A percentile compares a stretch with the other conserved stretches of the same genome.
Conservation (phyloP, 805 yeast genomes). For the Spathaspora arborariae region DNA sequence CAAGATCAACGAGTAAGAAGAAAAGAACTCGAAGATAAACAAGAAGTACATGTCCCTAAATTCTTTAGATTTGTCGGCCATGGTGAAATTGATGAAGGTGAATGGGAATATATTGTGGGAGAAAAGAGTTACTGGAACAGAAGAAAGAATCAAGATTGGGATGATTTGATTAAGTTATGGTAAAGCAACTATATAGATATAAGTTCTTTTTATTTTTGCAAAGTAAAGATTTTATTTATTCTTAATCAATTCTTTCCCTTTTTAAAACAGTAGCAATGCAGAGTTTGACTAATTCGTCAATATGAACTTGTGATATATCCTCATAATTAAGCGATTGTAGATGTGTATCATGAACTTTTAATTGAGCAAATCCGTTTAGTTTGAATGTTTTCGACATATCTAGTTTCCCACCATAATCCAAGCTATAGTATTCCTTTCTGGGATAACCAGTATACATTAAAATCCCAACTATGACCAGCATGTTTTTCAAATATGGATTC, state of each 20-base stretch:
- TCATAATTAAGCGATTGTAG: slow-evolving; percentile 4
- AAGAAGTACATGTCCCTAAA: slow-evolving; percentile 48
- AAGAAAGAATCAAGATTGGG: slow-evolving; percentile 63
- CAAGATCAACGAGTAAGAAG: slow-evolving; percentile 79
- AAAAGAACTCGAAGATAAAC: slow-evolving; percentile 46
- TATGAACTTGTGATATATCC: slow-evolving; percentile 4
- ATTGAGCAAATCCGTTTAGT: slow-evolving; percentile 5
- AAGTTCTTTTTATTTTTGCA: not conserved
- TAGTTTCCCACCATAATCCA: not conserved
- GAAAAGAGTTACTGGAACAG: slow-evolving; percentile 73
- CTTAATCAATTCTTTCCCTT: slow-evolving; percentile 2
- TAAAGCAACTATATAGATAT: slow-evolving; percentile 16
- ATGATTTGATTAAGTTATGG: slow-evolving; percentile 54
- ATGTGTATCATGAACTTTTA: slow-evolving; percentile 1
- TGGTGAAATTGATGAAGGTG: slow-evolving; percentile 34
- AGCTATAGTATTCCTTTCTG: slow-evolving; percentile 8
- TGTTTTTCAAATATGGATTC: slow-evolving; percentile 4
- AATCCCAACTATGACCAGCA: not conserved
- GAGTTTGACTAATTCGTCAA: slow-evolving; percentile 6
- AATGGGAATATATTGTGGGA: slow-evolving; percentile 59
- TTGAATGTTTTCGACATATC: slow-evolving; percentile 5
- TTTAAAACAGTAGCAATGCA: slow-evolving; percentile 9
- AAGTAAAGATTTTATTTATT: not conserved
- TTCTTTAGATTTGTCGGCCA: slow-evolving; percentile 55
- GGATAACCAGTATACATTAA: slow-evolving; percentile 4